Evolutionary conservation across 129 eudicot species (phyloP).

Genomic region (Silybum marianum): DNA sequence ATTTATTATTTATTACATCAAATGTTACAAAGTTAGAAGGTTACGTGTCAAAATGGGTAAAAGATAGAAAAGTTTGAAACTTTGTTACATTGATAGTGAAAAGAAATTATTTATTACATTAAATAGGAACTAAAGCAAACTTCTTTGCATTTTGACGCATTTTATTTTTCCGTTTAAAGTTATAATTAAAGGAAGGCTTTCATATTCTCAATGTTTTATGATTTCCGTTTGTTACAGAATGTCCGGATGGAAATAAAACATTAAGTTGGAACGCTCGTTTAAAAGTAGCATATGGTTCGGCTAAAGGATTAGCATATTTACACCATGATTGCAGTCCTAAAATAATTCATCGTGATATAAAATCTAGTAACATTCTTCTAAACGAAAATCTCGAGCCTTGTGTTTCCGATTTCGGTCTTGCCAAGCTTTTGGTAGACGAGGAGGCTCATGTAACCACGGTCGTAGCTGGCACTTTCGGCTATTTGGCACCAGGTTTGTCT

Average conservation of each 20-base stretch:
- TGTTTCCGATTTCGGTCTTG: conserved; percentile 97
- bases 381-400: conserved; percentile 92
- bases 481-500: conserved; percentile 85
- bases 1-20: not conserved
- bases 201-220: not conserved
- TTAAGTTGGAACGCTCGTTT: conserved; percentile 80
- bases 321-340: conserved; percentile 94
- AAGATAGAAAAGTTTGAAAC: not conserved
- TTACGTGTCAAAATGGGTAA: not conserved
- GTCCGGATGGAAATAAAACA: conserved; percentile 33
- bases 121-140: too few species aligned
- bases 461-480: conserved; percentile 98
- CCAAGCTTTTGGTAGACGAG: conserved; percentile 93
- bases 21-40: not conserved
- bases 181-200: not conserved
- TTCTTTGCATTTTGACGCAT: too few species aligned
- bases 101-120: too few species aligned
- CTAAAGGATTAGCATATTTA: conserved; percentile 88
- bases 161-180: too few species aligned
- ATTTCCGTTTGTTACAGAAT: conserved; percentile 40
- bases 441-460: conserved; percentile 98
- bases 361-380: conserved; percentile 89
- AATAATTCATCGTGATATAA: conserved; percentile 89
- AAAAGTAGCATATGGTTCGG: conserved; percentile 86
- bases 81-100: too few species aligned